Evolutionary conservation across 768 basidiomycete genomes (phyloP), one percentile per base, ranked within the genome.

Genomic region (Agrocybe praecox): DNA sequence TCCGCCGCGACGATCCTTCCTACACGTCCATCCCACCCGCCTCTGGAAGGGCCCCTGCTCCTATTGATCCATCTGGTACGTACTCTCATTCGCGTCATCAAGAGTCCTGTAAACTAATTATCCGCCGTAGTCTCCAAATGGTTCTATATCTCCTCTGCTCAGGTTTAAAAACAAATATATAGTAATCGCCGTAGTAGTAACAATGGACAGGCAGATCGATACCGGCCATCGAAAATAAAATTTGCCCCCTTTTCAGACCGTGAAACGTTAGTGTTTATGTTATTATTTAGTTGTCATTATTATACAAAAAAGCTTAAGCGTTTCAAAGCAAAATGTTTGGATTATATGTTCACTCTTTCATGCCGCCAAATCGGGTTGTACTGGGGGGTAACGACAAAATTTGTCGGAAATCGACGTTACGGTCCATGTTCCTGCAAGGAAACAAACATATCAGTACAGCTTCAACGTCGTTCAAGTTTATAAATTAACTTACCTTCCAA

Each of bases 81-180:
- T 18, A 22, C 75, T 9, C 26, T 46, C n/a, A 49, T 47, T 49
- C 10, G 9, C 26, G 26, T 47, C 17, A 18, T 53, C 18, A 17
- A 46, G 8, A 22, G 33, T 15, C 15, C 26, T 58, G 32, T n/a
- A 40, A 43, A 23, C 46, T 48, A 12, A 66, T 34, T 42, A 36
- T 57, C 24, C 58, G 21, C 51, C 53, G 42, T 61, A 92, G 92
- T 94, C 64, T 92, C 87, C 62, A 94, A 93, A 70, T 94, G 92
- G 92, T 94, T 94, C 86, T 92, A 94, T 76, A 95, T 95, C 67
- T 92, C 93, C 19, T 93, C 92, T 32, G 90, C 90, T 29, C 88
- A 89, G 61, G 89, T 93, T 58, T 93, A 79, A 64, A 34, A 23
- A 36, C 40, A n/a, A 24, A 55, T 26, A 46, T 22, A 40, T 44